Base-by-base conservation (phyloP, 208 protist species). In the Leishmania turanica region DNA sequence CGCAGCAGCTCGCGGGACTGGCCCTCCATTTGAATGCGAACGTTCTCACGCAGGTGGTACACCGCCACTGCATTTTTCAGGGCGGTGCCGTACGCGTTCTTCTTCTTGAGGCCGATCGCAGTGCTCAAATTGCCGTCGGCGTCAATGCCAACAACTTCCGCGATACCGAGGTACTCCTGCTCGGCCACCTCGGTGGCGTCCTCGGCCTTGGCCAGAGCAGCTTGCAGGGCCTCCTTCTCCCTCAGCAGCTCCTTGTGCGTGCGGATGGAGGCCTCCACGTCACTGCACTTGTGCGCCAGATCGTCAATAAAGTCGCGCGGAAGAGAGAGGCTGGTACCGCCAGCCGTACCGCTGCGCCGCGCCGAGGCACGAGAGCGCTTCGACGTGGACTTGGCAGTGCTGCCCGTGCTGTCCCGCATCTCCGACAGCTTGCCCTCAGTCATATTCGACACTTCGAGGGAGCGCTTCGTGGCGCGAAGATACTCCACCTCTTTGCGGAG, bases 241-340 rank as follows among this genome's bases (percentile, higher is more conserved):
- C 69, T 69, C 49, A 83, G 42, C 72, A 92, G 64, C 74, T 84
- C 82, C 65, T 86, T 77, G 77, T 84, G 75, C 58, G 79, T 65
- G 9, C 77, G 77, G 60, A 88, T 83, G 37, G 84, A 81, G 42
- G 77, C 19, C 64, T 86, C 65, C 66, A 91, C 82, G 19, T 89
- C 89, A 53, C 89, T 85, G 34, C 88, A 85, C 78, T 91, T 90
- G 83, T 88, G 77, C 42, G 83, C 75, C 31, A 94, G 72, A 45
- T 93, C 85, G 51, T 92, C 86, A 31, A 93, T 83, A 47, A 92
- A 86, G 71, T 94, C 92, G 53, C 87, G 87, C 53, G 90, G 88
- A 21, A 95, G 79, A 21, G 65, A 53, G 21, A 68, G 51, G 53
- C 15, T 65, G 68, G 42, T 34, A 40, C 66, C 13, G 69, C 27